Percentiles rank a stretch among this genome's conserved stretches.
These are phyloP conservation scores for Sequoiadendron giganteum DNA, from an alignment of 75 land plant species.

Conservation along the genomic window DNA sequence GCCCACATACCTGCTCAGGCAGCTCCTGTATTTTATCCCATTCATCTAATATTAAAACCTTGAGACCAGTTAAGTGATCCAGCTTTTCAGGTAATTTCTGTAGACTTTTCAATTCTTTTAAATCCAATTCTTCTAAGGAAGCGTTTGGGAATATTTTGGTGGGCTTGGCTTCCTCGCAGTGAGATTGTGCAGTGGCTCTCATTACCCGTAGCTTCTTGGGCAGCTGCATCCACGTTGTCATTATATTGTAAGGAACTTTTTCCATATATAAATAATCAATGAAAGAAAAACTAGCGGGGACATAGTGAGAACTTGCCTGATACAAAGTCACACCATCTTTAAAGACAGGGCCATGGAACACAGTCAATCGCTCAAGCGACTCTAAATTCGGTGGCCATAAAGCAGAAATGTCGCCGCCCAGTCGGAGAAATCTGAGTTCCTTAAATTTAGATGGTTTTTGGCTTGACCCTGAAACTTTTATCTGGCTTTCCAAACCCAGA, in stretches of 20 bases:
- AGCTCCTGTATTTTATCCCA: no score
- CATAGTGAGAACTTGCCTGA: not conserved
- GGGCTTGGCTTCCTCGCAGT: not conserved
- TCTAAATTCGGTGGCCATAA: no score
- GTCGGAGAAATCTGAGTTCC: no score
- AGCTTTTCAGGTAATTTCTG: not conserved
- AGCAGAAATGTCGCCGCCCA: no score
- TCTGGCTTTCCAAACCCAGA: not conserved
- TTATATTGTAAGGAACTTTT: not conserved
- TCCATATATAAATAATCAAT: not conserved
- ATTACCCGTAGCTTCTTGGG: not conserved
- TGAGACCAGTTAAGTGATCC: not conserved
- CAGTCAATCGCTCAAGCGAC: no score
- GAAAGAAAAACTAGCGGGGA: not conserved
- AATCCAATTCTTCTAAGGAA: no score
- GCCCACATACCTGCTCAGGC: no score
- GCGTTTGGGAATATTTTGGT: not conserved
- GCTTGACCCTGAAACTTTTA: no score
- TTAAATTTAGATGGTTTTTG: no score
- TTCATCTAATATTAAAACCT: no score
- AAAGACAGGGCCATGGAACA: no score
- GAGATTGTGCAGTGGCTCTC: not conserved
- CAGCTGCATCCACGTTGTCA: not conserved
- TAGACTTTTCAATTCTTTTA: not conserved
- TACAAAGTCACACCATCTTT: no score